A percentile compares a stretch with the other conserved stretches of the same genome.
These are phyloP conservation scores for Dioszegia hungarica DNA, from an alignment of 768 basidiomycete genomes.

Conservation along the genomic window DNA sequence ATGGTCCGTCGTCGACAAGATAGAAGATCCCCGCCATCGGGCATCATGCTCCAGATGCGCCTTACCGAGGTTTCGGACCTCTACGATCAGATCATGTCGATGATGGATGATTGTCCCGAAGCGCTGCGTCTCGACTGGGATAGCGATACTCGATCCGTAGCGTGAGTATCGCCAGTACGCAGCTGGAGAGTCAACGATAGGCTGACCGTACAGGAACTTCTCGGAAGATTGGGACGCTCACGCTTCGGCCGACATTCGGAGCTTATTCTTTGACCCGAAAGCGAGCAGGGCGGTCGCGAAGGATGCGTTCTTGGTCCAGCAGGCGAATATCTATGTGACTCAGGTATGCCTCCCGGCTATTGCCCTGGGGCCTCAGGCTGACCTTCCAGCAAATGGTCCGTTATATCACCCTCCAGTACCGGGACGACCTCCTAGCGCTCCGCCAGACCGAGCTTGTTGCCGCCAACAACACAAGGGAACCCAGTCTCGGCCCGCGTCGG, in stretches of 20 bases:
- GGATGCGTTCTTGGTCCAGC: conserved; percentile 86
- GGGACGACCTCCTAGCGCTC: conserved; percentile 71
- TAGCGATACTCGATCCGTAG: conserved; percentile 8
- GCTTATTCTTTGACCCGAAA: conserved; percentile 87
- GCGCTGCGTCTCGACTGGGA: conserved; percentile 57
- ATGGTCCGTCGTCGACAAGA: conserved; percentile 33
- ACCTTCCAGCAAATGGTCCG: conserved; percentile 77
- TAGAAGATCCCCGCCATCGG: conserved; percentile 30
- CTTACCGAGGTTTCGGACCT: conserved; percentile 79
- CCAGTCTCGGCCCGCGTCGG: not conserved
- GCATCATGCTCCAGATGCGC: conserved; percentile 27
- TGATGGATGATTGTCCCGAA: conserved; percentile 71
- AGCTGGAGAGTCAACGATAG: not conserved
- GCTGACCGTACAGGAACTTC: conserved; percentile 8
- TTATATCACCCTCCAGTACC: conserved; percentile 86
- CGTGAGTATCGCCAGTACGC: conserved; percentile 4
- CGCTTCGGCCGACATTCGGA: conserved; percentile 80
- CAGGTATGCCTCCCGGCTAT: conserved; percentile 56
- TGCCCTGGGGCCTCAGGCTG: not conserved
- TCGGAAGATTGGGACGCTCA: conserved; percentile 31
- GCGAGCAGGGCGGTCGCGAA: conserved; percentile 77
- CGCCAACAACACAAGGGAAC: conserved; percentile 48
- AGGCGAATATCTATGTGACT: conserved; percentile 86
- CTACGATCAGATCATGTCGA: conserved; percentile 67
- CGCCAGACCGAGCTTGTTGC: conserved; percentile 61